phyloP scores from a whole-genome alignment of 306 rosid species.

The Cucurbita pepo region DNA sequence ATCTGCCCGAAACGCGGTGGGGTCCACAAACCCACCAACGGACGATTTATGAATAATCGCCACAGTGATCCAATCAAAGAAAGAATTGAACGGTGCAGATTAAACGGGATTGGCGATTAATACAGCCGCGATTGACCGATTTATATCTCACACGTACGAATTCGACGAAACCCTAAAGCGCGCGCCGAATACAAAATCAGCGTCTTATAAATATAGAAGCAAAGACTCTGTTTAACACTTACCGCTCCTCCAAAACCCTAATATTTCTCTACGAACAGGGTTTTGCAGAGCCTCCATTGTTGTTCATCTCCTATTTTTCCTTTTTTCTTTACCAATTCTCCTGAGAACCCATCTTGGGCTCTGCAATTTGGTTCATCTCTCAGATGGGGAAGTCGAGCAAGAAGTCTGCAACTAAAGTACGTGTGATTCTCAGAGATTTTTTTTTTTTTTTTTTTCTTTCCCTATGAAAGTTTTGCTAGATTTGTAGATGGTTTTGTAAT shows the following conservation, averaged over 20 bases:
- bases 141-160: neutral
- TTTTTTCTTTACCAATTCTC: neutral
- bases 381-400: conserved; percentile 67
- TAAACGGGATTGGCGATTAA: neutral
- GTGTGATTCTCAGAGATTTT: conserved; percentile 7
- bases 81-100: neutral
- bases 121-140: neutral
- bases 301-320: neutral
- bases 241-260: conserved; percentile 5
- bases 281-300: conserved; percentile 3
- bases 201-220: neutral
- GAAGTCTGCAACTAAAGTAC: conserved; percentile 58
- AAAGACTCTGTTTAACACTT: neutral
- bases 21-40: neutral
- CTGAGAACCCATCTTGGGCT: neutral
- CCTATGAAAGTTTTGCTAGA: neutral
- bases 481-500: neutral
- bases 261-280: neutral
- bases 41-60: neutral
- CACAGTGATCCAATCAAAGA: neutral
- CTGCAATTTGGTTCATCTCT: neutral
- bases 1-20: neutral
- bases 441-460: neutral
- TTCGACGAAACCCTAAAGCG: conserved; percentile 1
- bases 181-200: neutral